Conservation (phyloP, 164 flowering plant species). For the Liriodendron chinense region DNA sequence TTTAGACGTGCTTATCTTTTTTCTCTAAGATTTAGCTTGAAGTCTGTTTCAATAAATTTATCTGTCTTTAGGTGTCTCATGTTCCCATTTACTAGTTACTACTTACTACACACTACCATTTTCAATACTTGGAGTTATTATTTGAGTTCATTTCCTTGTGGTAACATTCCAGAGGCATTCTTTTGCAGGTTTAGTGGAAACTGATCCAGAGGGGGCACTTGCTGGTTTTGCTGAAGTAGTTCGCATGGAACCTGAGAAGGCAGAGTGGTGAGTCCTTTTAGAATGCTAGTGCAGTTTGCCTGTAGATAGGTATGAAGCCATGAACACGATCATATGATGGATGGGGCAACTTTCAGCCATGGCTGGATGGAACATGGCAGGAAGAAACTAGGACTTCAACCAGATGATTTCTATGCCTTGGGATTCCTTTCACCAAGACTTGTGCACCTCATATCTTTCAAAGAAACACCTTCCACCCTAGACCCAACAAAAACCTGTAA, state of each 20-base stretch:
- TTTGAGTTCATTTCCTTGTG: background rate
- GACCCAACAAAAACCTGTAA: background rate
- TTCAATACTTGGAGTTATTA: background rate
- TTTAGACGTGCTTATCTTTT: background rate
- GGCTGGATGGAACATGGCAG: background rate
- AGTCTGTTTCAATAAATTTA: too few species aligned
- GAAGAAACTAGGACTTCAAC: background rate
- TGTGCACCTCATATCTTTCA: background rate
- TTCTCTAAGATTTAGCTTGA: background rate
- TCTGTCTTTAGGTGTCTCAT: background rate
- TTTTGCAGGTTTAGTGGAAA: slow-evolving; percentile 77
- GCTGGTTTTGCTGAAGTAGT: slow-evolving; percentile 95
- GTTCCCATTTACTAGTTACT: background rate
- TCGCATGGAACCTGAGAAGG: slow-evolving; percentile 94
- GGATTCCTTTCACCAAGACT: background rate
- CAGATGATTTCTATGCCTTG: background rate
- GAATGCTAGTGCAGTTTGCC: too few species aligned
- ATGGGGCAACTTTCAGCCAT: background rate
- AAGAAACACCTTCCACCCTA: background rate
- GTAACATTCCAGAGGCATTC: background rate
- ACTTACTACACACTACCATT: background rate
- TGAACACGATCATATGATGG: too few species aligned
- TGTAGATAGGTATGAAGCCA: too few species aligned
- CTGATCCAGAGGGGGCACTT: slow-evolving; percentile 96
- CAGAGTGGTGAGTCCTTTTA: slow-evolving; percentile 72